Percentiles rank a stretch among this genome's conserved stretches.
Evolutionary conservation across 2,329 filamentous ascomycete species (phyloP).

Genomic region (Setomelanomma holmii): DNA sequence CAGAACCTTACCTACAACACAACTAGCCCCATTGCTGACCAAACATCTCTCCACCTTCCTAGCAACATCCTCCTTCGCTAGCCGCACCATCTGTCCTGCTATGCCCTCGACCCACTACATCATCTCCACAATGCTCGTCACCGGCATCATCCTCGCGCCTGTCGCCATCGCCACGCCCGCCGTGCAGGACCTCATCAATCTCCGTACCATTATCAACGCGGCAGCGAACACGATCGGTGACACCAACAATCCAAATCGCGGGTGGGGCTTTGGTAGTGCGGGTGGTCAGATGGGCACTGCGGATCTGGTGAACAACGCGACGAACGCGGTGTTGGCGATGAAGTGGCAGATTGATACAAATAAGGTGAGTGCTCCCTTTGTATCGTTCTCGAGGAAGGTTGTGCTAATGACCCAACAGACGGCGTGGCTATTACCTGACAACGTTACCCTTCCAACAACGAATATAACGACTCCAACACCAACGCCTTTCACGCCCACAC

Average conservation of each 20-base stretch:
- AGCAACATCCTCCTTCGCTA: constrained; percentile 4
- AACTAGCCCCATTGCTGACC: constrained; percentile 16
- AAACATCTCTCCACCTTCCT: constrained; percentile 6
- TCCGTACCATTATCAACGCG: constrained; percentile 36
- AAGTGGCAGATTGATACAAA: constrained; percentile 43
- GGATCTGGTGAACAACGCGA: constrained; percentile 43
- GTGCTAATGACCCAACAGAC: constrained; percentile 18
- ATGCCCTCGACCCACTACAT: constrained; percentile 13
- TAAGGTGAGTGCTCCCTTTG: constrained; percentile 21
- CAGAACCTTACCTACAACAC: constrained; percentile 21
- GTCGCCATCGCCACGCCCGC: constrained; percentile 30
- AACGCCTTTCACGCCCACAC: constrained; percentile 14
- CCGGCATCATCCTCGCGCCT: constrained; percentile 34
- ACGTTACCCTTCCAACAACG: constrained; percentile 6
- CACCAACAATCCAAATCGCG: constrained; percentile 34
- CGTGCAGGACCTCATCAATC: constrained; percentile 37
- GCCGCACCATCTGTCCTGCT: constrained; percentile 3
- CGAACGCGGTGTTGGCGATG: constrained; percentile 33
- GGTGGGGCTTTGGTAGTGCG: constrained; percentile 30
- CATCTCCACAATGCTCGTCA: constrained; percentile 33
- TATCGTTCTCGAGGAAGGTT: no score
- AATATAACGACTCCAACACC: constrained; percentile 14
- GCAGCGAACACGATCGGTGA: constrained; percentile 38
- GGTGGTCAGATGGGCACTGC: constrained; percentile 34
- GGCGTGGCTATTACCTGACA: constrained; percentile 21